Percentiles rank a stretch among this genome's conserved stretches.
These are phyloP conservation scores for Leccinum subspadiceum DNA, from an alignment of 1,284 basidiomycete species.

Conservation along the genomic window DNA sequence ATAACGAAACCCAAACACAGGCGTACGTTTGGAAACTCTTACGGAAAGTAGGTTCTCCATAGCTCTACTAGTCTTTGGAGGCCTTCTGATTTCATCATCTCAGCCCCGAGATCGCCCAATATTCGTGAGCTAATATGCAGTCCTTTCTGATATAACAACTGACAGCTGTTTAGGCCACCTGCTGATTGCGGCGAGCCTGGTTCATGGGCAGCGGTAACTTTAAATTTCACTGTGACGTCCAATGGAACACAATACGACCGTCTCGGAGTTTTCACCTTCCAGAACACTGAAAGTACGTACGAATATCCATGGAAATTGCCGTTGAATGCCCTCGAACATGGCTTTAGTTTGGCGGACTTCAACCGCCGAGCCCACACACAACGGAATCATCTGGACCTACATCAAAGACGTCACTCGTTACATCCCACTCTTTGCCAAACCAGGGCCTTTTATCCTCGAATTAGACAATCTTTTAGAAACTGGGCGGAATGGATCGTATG, in stretches of 20 bases:
- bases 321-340: slow-evolving; percentile 1
- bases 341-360: slow-evolving; percentile 71
- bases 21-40: slow-evolving; percentile 71
- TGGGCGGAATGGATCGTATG: slow-evolving; percentile 64
- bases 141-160: background rate
- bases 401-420: slow-evolving; percentile 75
- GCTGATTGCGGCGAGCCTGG: slow-evolving; percentile 68
- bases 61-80: background rate
- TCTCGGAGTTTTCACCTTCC: slow-evolving; percentile 69
- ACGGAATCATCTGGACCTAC: slow-evolving; percentile 79
- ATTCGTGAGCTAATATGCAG: slow-evolving; percentile 44
- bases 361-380: slow-evolving; percentile 68
- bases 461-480: slow-evolving; percentile 65
- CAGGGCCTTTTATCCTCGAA: slow-evolving; percentile 69
- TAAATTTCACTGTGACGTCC: slow-evolving; percentile 76
- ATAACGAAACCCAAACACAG: slow-evolving; percentile 34
- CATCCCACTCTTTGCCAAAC: slow-evolving; percentile 62
- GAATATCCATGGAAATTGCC: background rate
- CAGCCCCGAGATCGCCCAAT: slow-evolving; percentile 66
- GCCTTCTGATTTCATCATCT: slow-evolving; percentile 3
- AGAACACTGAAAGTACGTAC: slow-evolving; percentile 68
- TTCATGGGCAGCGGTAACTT: slow-evolving; percentile 71
- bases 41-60: slow-evolving; percentile 50
- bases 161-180: slow-evolving; percentile 51
- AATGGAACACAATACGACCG: slow-evolving; percentile 79